phyloP scores from a whole-genome alignment of 306 rosid species.

The Corylus americana region DNA sequence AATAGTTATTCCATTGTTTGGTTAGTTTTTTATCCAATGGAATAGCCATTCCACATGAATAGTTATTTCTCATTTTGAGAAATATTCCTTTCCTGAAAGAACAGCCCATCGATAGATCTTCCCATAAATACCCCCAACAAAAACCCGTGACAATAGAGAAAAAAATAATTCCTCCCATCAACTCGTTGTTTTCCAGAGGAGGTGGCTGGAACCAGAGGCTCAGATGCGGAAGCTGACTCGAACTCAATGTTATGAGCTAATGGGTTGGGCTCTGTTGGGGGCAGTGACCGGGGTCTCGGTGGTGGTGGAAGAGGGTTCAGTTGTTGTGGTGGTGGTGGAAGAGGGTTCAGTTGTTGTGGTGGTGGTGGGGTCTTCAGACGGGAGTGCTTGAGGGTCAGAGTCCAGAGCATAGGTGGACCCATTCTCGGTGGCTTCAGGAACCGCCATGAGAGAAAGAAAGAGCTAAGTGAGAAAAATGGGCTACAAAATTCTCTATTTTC shows the following conservation, averaged over 20 bases:
- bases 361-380: slow-evolving; percentile 4
- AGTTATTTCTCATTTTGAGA: no score
- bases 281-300: slow-evolving; percentile 9
- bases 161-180: no score
- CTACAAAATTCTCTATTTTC: neutral
- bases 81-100: no score
- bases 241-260: slow-evolving; percentile 17
- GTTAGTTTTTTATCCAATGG: no score
- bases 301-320: neutral
- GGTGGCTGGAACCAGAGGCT: slow-evolving; percentile 7
- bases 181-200: slow-evolving; percentile 31
- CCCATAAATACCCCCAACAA: no score
- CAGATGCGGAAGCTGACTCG: slow-evolving; percentile 26
- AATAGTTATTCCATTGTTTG: no score
- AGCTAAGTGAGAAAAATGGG: no score
- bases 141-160: no score
- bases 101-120: no score
- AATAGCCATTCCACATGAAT: no score
- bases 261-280: neutral
- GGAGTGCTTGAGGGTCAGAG: slow-evolving; percentile 8
- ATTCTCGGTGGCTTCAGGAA: slow-evolving; percentile 44
- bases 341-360: neutral
- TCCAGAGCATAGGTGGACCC: slow-evolving; percentile 35
- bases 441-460: slow-evolving; percentile 37
- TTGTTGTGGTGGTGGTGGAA: neutral